A percentile compares a stretch with the other conserved stretches of the same genome.
These are phyloP conservation scores for Diaporthe longicolla DNA, from an alignment of 2,329 filamentous ascomycete species.

Conservation along the genomic window DNA sequence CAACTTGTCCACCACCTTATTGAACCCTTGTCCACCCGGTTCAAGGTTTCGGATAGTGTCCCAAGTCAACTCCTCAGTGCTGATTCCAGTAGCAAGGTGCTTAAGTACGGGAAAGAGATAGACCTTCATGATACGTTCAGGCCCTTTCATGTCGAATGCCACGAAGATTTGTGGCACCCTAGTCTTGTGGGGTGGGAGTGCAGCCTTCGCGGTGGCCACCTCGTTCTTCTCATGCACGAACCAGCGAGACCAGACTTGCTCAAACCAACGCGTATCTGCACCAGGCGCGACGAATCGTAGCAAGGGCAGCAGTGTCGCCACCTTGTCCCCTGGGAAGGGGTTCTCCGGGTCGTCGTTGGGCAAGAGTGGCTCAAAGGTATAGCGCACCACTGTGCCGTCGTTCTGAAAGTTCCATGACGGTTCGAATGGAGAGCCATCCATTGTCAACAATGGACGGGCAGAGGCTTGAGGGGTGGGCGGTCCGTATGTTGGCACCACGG, in stretches of 20 bases:
- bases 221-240: constrained; percentile 24
- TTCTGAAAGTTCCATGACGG: constrained; percentile 41
- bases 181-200: constrained; percentile 60
- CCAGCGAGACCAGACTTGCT: constrained; percentile 39
- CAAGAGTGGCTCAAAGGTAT: constrained; percentile 37
- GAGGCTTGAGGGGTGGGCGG: constrained; percentile 18
- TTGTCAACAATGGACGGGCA: constrained; percentile 26
- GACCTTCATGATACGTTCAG: constrained; percentile 39
- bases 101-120: constrained; percentile 40
- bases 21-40: constrained; percentile 31
- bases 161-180: constrained; percentile 55
- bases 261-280: constrained; percentile 49
- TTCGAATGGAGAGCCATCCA: constrained; percentile 41
- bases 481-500: constrained; percentile 39
- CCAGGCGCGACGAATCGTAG: constrained; percentile 59
- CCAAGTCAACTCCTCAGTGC: constrained; percentile 26
- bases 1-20: constrained; percentile 27
- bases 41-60: constrained; percentile 25
- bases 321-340: constrained; percentile 29
- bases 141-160: constrained; percentile 36
- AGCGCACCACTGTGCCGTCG: constrained; percentile 26
- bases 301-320: constrained; percentile 49
- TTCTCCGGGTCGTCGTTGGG: constrained; percentile 31
- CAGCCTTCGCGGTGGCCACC: neutral
- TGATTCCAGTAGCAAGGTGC: constrained; percentile 36